Base-by-base conservation (phyloP, 495 filamentous ascomycete genomes). In the Patellaria atrata region DNA sequence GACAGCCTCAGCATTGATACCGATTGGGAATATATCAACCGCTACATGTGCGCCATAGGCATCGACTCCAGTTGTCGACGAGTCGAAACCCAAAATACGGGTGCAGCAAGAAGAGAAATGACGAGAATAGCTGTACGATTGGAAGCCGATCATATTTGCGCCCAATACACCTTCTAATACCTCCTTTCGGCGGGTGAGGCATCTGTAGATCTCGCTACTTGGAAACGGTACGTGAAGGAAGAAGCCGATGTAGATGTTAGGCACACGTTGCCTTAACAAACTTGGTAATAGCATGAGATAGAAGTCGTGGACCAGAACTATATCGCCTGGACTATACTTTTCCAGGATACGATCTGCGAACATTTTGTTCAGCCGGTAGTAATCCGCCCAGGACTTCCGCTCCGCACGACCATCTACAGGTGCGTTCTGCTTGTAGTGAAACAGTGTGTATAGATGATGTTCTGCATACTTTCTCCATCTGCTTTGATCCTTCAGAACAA, bases 91-190 rank as follows among this genome's bases (percentile, higher is more conserved):
- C 5, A 94, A 61, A 13, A 94, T 75, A 5, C 85, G 70, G 3
- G 80, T 87, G 56, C 86, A 94, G 58, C 82, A 92, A 21, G 83
- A 92, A 7, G 77, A 71, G 46, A 94, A 94, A 52, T 94, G 86
- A 2, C 82, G 71, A 8, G 83, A 85, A 51, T 91, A 93, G 48
- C 83, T 85, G 57, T 79, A 83, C 3, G 83, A 85, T 56, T 94
- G 86, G 62, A 94, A 93, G 1, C 80, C 83, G 40, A 94, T 66
- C 66, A 93, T 75, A 51, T 92, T 93, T 24, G 86, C 72, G 9
- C 84, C 82, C 15, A 94, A 65, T 32, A 92, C 73, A 18, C 86
- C 86, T 42, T 83, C 79, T 7, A 94, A 62, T 1, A 94, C 65
- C 49, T 91, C 82, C 55, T 91, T 93, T 37, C 86, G 63, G 43